Conservation (phyloP, 305 asterid species). For the Fraxinus latifolia region DNA sequence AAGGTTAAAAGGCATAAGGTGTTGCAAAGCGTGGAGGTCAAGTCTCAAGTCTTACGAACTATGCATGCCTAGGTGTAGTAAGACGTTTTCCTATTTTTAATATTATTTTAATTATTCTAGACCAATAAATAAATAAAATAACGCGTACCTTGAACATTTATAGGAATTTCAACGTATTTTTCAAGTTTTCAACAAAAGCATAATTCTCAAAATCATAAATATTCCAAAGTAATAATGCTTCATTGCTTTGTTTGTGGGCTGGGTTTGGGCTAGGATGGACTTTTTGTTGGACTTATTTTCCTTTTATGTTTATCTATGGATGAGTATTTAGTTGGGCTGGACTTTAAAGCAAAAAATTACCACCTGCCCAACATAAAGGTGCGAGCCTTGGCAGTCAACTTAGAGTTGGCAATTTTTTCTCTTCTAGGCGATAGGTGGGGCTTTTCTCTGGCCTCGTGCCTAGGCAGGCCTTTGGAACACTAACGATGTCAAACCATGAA, state of each 20-base stretch:
- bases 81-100: background rate
- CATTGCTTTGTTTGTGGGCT: background rate
- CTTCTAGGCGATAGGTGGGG: background rate
- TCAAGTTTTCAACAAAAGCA: background rate
- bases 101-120: background rate
- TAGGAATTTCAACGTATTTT: background rate
- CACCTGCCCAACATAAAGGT: background rate
- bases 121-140: background rate
- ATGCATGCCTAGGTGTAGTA: background rate
- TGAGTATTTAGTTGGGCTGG: background rate
- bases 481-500: background rate
- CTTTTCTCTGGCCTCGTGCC: background rate
- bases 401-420: background rate
- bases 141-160: background rate
- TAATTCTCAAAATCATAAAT: background rate
- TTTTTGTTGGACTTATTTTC: background rate
- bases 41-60: background rate
- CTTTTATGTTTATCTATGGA: background rate
- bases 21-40: background rate
- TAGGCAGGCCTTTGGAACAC: background rate
- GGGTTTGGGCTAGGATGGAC: background rate
- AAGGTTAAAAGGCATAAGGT: background rate
- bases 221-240: background rate
- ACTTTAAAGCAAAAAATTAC: background rate
- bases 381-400: background rate